phyloP scores from a whole-genome alignment of 2,329 filamentous ascomycete genomes.

The Berkeleyomyces rouxiae region DNA sequence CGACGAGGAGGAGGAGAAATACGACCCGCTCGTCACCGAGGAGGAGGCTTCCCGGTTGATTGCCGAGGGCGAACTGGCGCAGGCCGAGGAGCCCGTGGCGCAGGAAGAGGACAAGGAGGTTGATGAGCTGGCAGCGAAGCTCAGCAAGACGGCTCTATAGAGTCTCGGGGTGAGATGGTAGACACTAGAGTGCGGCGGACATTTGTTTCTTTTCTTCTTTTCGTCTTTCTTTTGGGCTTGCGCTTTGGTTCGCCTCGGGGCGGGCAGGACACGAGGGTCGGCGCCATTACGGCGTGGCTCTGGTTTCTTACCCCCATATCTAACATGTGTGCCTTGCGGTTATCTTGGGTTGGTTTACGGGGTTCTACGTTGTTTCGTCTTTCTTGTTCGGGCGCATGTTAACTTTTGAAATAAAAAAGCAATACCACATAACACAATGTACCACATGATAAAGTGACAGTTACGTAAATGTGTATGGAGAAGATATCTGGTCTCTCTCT shows the following conservation, averaged over 20 bases:
- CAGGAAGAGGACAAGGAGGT: constrained; percentile 60
- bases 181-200: not conserved
- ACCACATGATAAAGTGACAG: not conserved
- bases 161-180: not conserved
- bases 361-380: not conserved
- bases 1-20: constrained; percentile 51
- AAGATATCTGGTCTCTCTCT: too few species aligned
- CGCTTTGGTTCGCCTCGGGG: too few species aligned
- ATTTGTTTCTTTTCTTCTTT: not conserved
- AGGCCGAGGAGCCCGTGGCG: constrained; percentile 56
- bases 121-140: constrained; percentile 57
- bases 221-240: not conserved
- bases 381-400: not conserved
- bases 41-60: constrained; percentile 52
- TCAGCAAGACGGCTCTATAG: constrained; percentile 53
- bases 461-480: not conserved
- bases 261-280: too few species aligned
- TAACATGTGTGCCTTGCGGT: too few species aligned
- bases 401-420: constrained; percentile 7
- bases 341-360: too few species aligned
- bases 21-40: constrained; percentile 36
- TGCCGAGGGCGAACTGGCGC: constrained; percentile 49
- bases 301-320: too few species aligned
- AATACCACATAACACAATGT: constrained; percentile 4
- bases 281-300: too few species aligned